Evolutionary conservation across 192 early-diverging fungal genomes (phyloP).

Genomic region (Coemansia sp.): DNA sequence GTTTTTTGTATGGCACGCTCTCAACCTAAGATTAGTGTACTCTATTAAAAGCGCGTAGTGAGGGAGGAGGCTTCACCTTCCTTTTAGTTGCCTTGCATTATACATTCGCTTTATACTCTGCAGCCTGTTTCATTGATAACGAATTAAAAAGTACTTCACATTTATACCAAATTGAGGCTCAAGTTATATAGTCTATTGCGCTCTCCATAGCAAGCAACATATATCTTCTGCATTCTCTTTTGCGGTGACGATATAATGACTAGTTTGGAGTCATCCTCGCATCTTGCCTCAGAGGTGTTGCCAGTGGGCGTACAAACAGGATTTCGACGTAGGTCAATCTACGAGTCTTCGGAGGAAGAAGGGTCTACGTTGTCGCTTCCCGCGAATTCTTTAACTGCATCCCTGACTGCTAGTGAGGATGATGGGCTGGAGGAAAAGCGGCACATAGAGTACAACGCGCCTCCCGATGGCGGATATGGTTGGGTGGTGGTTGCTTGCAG

Average conservation of each 20-base stretch:
- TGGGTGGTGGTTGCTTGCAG: constrained; percentile 53
- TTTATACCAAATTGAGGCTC: neutral
- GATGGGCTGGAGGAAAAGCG: constrained; percentile 19
- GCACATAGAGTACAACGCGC: constrained; percentile 9
- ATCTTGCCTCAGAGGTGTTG: neutral
- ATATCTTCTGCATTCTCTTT: neutral
- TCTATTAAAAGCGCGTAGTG: constrained; percentile 1
- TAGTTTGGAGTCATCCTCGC: neutral
- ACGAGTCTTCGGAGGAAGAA: constrained; percentile 8
- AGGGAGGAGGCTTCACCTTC: constrained; percentile 1
- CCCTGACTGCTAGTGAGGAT: constrained; percentile 16
- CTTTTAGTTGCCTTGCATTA: constrained; percentile 5
- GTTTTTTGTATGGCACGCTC: neutral
- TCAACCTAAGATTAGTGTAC: neutral
- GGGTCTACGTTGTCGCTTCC: neutral
- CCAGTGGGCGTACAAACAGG: neutral
- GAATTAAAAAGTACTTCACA: neutral
- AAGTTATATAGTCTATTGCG: neutral
- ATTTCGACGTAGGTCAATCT: constrained; percentile 15
- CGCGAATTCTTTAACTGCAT: constrained; percentile 18
- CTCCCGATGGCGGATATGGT: constrained; percentile 52
- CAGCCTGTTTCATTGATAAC: constrained; percentile 2
- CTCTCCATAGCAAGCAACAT: neutral
- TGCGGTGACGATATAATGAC: constrained; percentile 2
- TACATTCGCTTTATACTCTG: neutral